Percentiles rank a stretch among this genome's conserved stretches.
These are phyloP conservation scores for Salix koriyanagi DNA, from an alignment of 345 rosid genomes.

Conservation along the genomic window DNA sequence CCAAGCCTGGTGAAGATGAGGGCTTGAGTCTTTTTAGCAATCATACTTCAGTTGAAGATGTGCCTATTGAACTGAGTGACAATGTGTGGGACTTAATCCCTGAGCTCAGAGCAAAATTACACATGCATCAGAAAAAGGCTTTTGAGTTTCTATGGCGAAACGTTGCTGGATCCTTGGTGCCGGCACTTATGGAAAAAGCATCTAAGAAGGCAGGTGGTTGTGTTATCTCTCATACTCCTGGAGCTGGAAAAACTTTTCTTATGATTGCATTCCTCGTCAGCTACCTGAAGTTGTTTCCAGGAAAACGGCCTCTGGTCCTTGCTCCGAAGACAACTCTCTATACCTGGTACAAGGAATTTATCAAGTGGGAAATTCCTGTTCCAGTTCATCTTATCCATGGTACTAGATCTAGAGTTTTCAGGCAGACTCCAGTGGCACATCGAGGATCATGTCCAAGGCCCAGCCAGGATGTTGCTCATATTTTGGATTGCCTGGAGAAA, in stretches of 20 bases:
- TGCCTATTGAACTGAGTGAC: constrained; percentile 42
- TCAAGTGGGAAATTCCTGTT: constrained; percentile 79
- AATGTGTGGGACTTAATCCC: constrained; percentile 89
- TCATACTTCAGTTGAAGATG: constrained; percentile 18
- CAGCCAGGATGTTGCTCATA: constrained; percentile 79
- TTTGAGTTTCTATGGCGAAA: constrained; percentile 91
- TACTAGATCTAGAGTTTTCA: constrained; percentile 54
- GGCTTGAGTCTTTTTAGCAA: constrained; percentile 27
- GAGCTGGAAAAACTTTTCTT: constrained; percentile 90
- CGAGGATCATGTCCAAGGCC: constrained; percentile 51
- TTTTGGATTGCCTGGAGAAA: constrained; percentile 82
- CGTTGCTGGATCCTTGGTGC: constrained; percentile 66
- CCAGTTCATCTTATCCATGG: constrained; percentile 90
- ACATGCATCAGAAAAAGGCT: constrained; percentile 74
- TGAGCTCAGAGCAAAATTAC: constrained; percentile 59
- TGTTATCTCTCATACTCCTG: constrained; percentile 90
- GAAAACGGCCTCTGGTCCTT: constrained; percentile 76
- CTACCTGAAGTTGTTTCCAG: constrained; percentile 81
- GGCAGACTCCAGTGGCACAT: constrained; percentile 32
- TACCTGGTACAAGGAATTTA: constrained; percentile 93
- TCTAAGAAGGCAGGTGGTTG: constrained; percentile 72
- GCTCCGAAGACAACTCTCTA: constrained; percentile 93
- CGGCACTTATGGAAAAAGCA: constrained; percentile 48
- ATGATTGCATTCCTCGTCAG: constrained; percentile 84
- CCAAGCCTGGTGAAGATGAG: constrained; percentile 24